Evolutionary conservation across 257 asterid genomes (phyloP), one percentile per base, ranked within the genome.

Genomic region (Leonotis leonurus): DNA sequence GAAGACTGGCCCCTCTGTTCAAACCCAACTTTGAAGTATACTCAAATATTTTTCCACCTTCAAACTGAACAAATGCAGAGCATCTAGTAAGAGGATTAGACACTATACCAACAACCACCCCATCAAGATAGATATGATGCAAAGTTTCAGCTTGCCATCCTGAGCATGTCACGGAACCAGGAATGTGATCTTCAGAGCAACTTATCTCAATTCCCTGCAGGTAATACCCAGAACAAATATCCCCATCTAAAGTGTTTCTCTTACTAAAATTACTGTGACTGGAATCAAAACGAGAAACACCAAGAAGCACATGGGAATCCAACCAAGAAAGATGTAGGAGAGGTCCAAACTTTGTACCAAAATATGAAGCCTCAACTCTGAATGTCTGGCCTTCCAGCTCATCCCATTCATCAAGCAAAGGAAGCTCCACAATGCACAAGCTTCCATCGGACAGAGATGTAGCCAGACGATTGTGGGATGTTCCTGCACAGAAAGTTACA

Each of bases 391-490:
- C 89, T 80, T 93, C 99, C 68, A 93, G 80, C 67, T 82, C 96
- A 71, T 93, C 99, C 99, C 96, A 89, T 65, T 76, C 77, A 73
- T 85, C 84, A 69, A 83, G 76, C 43, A 69, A 74, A 41, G 99
- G 97, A 71, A 93, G 86, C 81, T 87, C 96, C 68, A 78, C 83
- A 44, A 89, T 51, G 69, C 91, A 78, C 76, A 93, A 77, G 68
- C 88, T 83, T 67, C 96, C 96, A 79, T 93, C 94, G 24, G 99
- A 82, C 63, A 89, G 75, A 59, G 85, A 77, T 52, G 84, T 87
- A 70, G 94, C 99, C 67, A 93, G 74, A 67, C 62, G 83, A 71
- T 76, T 80, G 62, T 76, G 76, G 32, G 88, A 74, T 26, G 69
- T 51, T 67, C 36, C 76, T 35, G 82, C 70, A 64, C 50, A 77